phyloP scores from a whole-genome alignment of 2,329 filamentous ascomycete genomes.

The Fusarium palustre region DNA sequence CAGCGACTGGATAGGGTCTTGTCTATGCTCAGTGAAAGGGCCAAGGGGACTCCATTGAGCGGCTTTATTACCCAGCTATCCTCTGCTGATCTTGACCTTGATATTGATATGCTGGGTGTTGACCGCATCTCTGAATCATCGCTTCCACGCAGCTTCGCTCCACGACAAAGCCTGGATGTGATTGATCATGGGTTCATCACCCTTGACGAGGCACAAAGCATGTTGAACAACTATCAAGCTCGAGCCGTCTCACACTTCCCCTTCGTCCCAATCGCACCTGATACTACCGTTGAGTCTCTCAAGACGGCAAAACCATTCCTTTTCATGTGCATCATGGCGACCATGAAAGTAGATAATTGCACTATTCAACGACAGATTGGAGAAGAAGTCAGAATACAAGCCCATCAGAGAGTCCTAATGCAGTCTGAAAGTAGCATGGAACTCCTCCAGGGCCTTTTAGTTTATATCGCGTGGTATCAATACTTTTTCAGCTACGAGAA shows the following conservation, averaged over 20 bases:
- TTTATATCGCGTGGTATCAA: constrained; percentile 23
- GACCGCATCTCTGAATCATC: not conserved
- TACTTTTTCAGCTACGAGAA: constrained; percentile 22
- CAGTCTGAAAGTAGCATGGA: constrained; percentile 18
- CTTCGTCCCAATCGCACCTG: not conserved
- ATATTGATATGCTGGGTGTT: not conserved
- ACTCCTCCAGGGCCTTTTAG: constrained; percentile 5
- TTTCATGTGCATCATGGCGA: constrained; percentile 18
- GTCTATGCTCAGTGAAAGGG: constrained; percentile 1
- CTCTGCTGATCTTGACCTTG: not conserved
- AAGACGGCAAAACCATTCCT: not conserved
- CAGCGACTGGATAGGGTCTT: constrained; percentile 5
- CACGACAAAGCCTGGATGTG: not conserved
- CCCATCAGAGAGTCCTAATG: constrained; percentile 17
- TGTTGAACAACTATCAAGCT: constrained; percentile 10
- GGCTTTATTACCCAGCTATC: constrained; percentile 7
- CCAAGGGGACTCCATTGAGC: constrained; percentile 3
- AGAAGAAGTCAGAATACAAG: constrained; percentile 6
- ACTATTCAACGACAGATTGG: constrained; percentile 8
- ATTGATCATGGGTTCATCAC: constrained; percentile 1
- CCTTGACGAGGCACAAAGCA: not conserved
- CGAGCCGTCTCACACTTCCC: constrained; percentile 1
- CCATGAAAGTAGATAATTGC: constrained; percentile 19
- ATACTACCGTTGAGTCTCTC: not conserved
- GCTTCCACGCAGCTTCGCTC: not conserved